These are phyloP conservation scores for Gyromitra esculenta DNA, from an alignment of 2,329 filamentous ascomycete species.

Conservation along the genomic window DNA sequence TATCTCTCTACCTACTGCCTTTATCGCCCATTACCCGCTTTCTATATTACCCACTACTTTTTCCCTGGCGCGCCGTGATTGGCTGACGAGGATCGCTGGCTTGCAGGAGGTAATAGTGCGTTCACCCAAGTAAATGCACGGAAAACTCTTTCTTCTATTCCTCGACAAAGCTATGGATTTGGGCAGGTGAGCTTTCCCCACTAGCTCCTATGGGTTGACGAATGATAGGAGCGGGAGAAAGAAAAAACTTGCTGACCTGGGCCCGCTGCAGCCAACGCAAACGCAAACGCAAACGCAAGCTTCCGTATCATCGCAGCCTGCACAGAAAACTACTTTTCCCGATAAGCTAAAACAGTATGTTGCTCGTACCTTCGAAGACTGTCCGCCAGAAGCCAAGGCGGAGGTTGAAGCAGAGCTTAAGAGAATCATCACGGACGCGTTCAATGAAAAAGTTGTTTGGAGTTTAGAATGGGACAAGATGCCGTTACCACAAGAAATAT, in stretches of 20 bases:
- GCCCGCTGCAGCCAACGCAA: slow-evolving; percentile 34
- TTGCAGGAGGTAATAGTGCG: slow-evolving; percentile 48
- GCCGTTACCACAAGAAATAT: slow-evolving; percentile 82
- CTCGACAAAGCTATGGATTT: slow-evolving; percentile 34
- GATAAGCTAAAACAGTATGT: slow-evolving; percentile 58
- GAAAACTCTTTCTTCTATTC: slow-evolving; percentile 41
- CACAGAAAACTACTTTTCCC: slow-evolving; percentile 56
- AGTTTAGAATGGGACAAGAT: slow-evolving; percentile 83
- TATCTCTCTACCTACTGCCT: not conserved
- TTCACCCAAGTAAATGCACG: slow-evolving; percentile 50
- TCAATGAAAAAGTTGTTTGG: slow-evolving; percentile 76
- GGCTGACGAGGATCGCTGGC: slow-evolving; percentile 24
- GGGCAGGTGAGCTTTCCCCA: slow-evolving; percentile 30
- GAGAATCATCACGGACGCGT: slow-evolving; percentile 82
- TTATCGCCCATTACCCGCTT: not conserved
- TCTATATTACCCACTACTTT: not conserved
- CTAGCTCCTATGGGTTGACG: not conserved
- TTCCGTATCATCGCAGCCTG: slow-evolving; percentile 28
- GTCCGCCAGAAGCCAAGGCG: slow-evolving; percentile 58
- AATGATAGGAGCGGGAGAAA: not conserved
- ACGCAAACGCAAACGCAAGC: slow-evolving; percentile 46
- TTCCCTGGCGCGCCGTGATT: slow-evolving; percentile 12
- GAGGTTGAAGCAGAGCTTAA: slow-evolving; percentile 89
- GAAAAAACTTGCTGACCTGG: slow-evolving; percentile 10
- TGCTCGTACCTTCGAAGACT: slow-evolving; percentile 70